Percentiles rank a stretch among this genome's conserved stretches.
These are phyloP conservation scores for Avena sativa DNA, from an alignment of 176 grass and related monocot genomes.

Conservation along the genomic window DNA sequence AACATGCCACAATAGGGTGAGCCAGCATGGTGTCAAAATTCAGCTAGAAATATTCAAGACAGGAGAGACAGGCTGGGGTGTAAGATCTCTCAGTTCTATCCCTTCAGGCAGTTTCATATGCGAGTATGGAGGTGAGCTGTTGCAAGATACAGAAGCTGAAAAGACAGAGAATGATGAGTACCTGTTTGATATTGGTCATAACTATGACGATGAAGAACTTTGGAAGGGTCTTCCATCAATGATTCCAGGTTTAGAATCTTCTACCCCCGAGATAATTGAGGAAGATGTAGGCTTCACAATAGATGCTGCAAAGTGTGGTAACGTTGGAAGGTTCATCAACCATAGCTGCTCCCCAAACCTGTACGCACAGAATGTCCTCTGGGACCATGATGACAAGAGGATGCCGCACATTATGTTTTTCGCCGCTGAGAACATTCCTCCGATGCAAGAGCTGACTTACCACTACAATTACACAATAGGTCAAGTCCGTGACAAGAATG, in stretches of 20 bases:
- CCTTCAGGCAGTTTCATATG: slow-evolving; percentile 80
- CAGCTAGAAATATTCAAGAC: slow-evolving; percentile 79
- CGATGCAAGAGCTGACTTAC: slow-evolving; percentile 74
- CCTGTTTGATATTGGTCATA: slow-evolving; percentile 76
- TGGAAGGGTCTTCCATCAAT: slow-evolving; percentile 50
- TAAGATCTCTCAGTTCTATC: slow-evolving; percentile 75
- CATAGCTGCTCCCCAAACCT: slow-evolving; percentile 81
- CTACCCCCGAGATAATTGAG: slow-evolving; percentile 40
- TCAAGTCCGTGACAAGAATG: slow-evolving; percentile 56
- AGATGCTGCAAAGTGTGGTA: slow-evolving; percentile 66
- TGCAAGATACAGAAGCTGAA: slow-evolving; percentile 62
- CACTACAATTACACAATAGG: slow-evolving; percentile 73
- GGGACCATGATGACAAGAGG: slow-evolving; percentile 67
- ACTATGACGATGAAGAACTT: slow-evolving; percentile 64
- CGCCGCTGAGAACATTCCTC: slow-evolving; percentile 65
- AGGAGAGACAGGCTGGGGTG: slow-evolving; percentile 62
- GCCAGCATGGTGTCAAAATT: slow-evolving; percentile 74
- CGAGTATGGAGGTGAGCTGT: slow-evolving; percentile 74
- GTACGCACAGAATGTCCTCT: slow-evolving; percentile 76
- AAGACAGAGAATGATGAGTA: slow-evolving; percentile 64
- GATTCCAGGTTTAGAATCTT: slow-evolving; percentile 48
- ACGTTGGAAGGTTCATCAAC: slow-evolving; percentile 78
- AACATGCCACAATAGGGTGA: slow-evolving; percentile 79
- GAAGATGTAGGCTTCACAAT: slow-evolving; percentile 56
- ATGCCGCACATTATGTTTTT: slow-evolving; percentile 77